A percentile compares a stretch with the other conserved stretches of the same genome.
phyloP scores from a whole-genome alignment of 1,284 basidiomycete genomes.

The Ustilago hordei region DNA sequence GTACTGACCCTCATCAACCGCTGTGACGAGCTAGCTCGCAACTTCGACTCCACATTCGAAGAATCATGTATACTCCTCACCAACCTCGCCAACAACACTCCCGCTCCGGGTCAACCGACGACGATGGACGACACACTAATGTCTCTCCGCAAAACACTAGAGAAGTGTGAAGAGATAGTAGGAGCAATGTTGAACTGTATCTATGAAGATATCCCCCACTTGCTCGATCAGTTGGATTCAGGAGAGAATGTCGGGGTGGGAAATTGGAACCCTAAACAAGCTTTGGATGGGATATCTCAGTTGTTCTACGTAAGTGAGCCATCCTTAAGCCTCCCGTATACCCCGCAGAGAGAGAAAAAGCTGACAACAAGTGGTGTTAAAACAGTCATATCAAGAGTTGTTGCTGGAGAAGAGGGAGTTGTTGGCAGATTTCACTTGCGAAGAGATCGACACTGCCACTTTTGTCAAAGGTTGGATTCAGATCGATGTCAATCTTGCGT shows the following conservation, averaged over 20 bases:
- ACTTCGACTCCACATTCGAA: constrained; percentile 29
- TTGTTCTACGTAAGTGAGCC: constrained; percentile 61
- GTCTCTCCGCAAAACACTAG: constrained; percentile 17
- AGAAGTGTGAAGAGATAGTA: constrained; percentile 28
- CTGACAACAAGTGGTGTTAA: too few relatives aligned
- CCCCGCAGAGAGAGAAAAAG: too few relatives aligned
- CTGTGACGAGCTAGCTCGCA: constrained; percentile 35
- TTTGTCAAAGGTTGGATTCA: constrained; percentile 53
- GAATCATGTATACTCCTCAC: constrained; percentile 12
- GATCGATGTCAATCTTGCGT: constrained; percentile 43
- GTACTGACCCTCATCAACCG: constrained; percentile 41
- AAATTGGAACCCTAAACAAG: constrained; percentile 58
- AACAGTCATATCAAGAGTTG: constrained; percentile 63
- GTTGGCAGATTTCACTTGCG: constrained; percentile 64
- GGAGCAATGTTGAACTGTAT: constrained; percentile 24
- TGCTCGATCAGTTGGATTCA: constrained; percentile 57
- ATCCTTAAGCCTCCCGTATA: not conserved
- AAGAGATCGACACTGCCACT: constrained; percentile 49
- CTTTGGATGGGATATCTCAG: constrained; percentile 54
- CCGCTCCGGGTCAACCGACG: not conserved
- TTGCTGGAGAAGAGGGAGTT: constrained; percentile 59
- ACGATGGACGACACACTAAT: constrained; percentile 23
- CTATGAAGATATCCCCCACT: constrained; percentile 34
- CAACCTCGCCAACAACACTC: not conserved
- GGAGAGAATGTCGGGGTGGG: constrained; percentile 13